These are phyloP conservation scores for Neurospora sp. DNA, from an alignment of 495 filamentous ascomycete species.

Conservation along the genomic window DNA sequence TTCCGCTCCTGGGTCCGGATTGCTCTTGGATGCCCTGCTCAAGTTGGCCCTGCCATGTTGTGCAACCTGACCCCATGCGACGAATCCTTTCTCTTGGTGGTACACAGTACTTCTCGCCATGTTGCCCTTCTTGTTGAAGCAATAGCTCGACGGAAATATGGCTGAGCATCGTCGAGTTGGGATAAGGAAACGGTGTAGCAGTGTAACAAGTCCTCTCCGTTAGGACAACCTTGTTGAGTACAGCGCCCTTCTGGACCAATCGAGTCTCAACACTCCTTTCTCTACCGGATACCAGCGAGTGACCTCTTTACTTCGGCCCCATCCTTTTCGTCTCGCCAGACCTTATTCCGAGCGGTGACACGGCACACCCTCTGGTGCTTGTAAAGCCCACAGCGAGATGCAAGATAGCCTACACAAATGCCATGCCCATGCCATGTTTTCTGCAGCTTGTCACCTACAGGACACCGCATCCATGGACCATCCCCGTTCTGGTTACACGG, in stretches of 20 bases:
- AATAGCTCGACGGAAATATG: background rate
- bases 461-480: constrained; percentile 1
- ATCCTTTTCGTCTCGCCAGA: background rate
- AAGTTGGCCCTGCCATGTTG: background rate
- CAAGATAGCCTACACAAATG: constrained; percentile 3
- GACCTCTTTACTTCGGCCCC: background rate
- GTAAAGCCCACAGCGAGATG: background rate
- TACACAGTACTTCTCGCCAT: background rate
- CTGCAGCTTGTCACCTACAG: constrained; percentile 9
- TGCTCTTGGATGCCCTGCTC: background rate
- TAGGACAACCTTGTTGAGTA: background rate
- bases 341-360: background rate
- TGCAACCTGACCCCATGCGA: background rate
- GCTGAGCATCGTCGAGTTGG: background rate
- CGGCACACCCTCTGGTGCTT: background rate
- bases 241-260: constrained; percentile 1
- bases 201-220: background rate
- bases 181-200: background rate
- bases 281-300: background rate
- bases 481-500: background rate
- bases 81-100: background rate
- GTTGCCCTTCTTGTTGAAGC: background rate
- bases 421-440: constrained; percentile 2
- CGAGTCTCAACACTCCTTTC: background rate
- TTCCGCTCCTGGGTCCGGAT: background rate